Percentiles rank a stretch among this genome's conserved stretches.
These are phyloP conservation scores for Capsicum baccatum DNA, from an alignment of 257 asterid genomes.

Conservation along the genomic window DNA sequence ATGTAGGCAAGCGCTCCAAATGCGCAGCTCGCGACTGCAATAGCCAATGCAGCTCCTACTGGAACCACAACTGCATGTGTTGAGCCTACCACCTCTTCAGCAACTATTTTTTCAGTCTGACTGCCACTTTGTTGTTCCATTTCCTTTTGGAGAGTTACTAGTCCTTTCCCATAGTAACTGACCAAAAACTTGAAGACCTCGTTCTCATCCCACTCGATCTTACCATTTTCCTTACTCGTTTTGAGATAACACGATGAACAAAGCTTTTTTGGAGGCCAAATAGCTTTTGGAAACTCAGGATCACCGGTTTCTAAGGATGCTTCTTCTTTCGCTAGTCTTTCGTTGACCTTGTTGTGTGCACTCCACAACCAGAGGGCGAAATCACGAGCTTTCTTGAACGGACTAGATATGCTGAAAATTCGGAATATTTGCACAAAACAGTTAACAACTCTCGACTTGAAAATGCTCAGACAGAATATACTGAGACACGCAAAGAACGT, in stretches of 20 bases:
- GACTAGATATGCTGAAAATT: conserved; percentile 64
- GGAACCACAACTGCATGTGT: conserved; percentile 77
- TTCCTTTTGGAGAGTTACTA: conserved; percentile 54
- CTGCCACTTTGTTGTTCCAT: conserved; percentile 47
- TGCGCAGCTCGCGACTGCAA: conserved; percentile 91
- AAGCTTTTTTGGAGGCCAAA: conserved; percentile 81
- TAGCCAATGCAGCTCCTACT: conserved; percentile 89
- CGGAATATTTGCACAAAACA: background rate
- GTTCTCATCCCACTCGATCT: conserved; percentile 56
- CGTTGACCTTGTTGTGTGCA: conserved; percentile 82
- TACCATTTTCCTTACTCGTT: conserved; percentile 29
- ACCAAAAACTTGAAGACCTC: conserved; percentile 68
- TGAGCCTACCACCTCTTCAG: conserved; percentile 57
- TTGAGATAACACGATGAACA: conserved; percentile 75
- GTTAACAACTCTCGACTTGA: background rate
- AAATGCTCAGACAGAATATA: background rate
- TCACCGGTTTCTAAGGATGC: conserved; percentile 64
- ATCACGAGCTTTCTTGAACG: conserved; percentile 69
- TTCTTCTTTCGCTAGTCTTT: conserved; percentile 77
- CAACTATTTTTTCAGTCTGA: conserved; percentile 28
- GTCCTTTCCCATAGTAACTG: conserved; percentile 63
- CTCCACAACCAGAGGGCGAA: conserved; percentile 88
- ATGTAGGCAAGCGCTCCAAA: conserved; percentile 93
- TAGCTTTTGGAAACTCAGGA: conserved; percentile 72
- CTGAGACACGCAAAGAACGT: background rate